Evolutionary conservation across 1,139 yeast species (phyloP), one percentile per base, ranked within the genome.

Genomic region (Yamadazyma triangularis): DNA sequence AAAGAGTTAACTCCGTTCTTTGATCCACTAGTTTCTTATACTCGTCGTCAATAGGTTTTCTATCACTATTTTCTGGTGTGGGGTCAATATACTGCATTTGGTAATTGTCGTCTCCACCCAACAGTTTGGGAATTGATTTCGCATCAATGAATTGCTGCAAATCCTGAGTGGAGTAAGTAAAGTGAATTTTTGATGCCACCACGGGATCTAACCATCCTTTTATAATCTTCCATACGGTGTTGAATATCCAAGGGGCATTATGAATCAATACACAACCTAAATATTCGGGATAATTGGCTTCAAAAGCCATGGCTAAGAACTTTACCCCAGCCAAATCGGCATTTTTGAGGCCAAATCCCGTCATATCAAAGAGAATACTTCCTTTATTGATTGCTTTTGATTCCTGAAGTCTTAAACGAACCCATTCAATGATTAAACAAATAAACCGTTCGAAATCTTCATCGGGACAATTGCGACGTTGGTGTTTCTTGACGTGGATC

Each of bases 131-230:
- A 35, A 87, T 66, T 45, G 71, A 58, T 26, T 73, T 59, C 25
- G 54, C 47, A 28, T 70, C 73, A 26, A 87, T 73, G 50, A 58
- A 73, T 43, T 77, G 63, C 30, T 64, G 64, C 43, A 87, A 58
- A 38, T 86, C 94, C 30, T 72, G 66, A 10, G 59, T 45, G n/a
- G n/a, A n/a, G 46, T 78, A 77, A 16, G 95, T 84, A 58, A 87
- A 87, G 15, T 72, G 68, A 43, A 87, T 79, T 57, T 85, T 87
- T 18, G 85, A 67, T 0, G 93, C 94, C 27, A 87, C 93, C 8
- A 80, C 89, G 2, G 95, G 95, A 50, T 87, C 95, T 35, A 87
- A 63, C 95, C 95, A 86, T 42, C 77, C 79, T 54, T 81, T 85
- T 47, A 87, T 78, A 43, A 86, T 71, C 39, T 77, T 79, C 95